These are phyloP conservation scores for Tausonia pullulans DNA, from an alignment of 1,284 basidiomycete genomes.

Conservation along the genomic window DNA sequence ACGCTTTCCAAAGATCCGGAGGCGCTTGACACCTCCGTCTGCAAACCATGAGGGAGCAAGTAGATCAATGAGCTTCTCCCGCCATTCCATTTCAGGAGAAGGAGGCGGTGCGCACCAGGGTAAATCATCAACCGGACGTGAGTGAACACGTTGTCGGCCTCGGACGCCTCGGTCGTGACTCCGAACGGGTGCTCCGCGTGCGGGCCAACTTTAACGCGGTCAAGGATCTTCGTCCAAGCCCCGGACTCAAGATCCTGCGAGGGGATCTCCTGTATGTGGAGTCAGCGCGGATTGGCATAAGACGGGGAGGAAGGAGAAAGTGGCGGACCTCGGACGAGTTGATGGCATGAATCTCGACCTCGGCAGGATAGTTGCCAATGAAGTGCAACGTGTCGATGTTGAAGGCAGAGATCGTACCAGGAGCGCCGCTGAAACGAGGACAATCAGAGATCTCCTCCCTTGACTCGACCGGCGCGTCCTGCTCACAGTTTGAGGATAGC, in stretches of 20 bases:
- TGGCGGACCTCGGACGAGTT: constrained; percentile 40
- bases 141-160: constrained; percentile 45
- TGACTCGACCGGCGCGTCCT: not conserved
- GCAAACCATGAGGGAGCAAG: not conserved
- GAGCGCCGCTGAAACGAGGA: constrained; percentile 43
- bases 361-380: constrained; percentile 91
- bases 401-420: constrained; percentile 60
- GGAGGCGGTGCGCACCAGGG: constrained; percentile 41
- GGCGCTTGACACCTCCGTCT: constrained; percentile 89
- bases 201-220: constrained; percentile 70
- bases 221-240: constrained; percentile 63
- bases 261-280: constrained; percentile 29
- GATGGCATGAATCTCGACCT: constrained; percentile 67
- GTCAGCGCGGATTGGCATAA: constrained; percentile 21
- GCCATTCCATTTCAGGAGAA: too few relatives aligned
- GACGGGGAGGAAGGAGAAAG: constrained; percentile 12
- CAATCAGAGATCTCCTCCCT: constrained; percentile 29
- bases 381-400: constrained; percentile 94
- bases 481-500: constrained; percentile 67
- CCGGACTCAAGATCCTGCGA: constrained; percentile 30
- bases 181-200: constrained; percentile 83
- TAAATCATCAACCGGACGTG: constrained; percentile 83
- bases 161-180: constrained; percentile 44
- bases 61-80: not conserved
- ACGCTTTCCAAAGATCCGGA: constrained; percentile 66